A percentile compares a stretch with the other conserved stretches of the same genome.
Evolutionary conservation across 306 rosid species (phyloP).

Genomic region (Ammopiptanthus mongolicus): DNA sequence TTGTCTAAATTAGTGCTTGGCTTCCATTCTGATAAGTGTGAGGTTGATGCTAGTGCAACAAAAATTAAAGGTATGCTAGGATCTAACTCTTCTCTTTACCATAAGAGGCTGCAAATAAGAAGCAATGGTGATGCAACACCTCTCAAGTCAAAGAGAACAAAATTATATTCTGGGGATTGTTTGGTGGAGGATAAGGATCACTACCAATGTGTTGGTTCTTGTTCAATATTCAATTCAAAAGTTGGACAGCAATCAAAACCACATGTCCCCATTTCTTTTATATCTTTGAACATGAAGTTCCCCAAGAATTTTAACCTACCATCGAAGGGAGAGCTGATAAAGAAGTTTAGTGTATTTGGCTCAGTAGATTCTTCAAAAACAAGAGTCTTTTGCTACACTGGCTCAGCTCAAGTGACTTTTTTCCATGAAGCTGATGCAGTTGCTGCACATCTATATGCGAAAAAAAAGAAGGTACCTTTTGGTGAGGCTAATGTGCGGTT

Average conservation of each 20-base stretch:
- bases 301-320: conserved; percentile 36
- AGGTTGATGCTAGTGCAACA: conserved; percentile 5
- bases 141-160: neutral
- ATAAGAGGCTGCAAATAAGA: neutral
- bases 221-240: conserved; percentile 22
- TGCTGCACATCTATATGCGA: conserved; percentile 34
- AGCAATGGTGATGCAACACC: neutral
- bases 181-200: conserved; percentile 12
- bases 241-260: neutral
- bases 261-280: conserved; percentile 3
- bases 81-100: neutral
- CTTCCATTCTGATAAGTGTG: neutral
- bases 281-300: conserved; percentile 32
- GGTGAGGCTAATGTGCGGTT: conserved; percentile 29
- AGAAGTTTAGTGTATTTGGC: conserved; percentile 42
- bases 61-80: neutral
- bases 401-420: conserved; percentile 36
- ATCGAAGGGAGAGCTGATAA: conserved; percentile 23
- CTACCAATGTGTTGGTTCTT: neutral
- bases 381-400: neutral
- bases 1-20: neutral
- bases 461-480: conserved; percentile 21
- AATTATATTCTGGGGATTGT: neutral
- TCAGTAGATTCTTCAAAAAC: conserved; percentile 28
- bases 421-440: conserved; percentile 22